Conservation (phyloP, 2,329 filamentous ascomycete genomes). For the Drechslera avenae region DNA sequence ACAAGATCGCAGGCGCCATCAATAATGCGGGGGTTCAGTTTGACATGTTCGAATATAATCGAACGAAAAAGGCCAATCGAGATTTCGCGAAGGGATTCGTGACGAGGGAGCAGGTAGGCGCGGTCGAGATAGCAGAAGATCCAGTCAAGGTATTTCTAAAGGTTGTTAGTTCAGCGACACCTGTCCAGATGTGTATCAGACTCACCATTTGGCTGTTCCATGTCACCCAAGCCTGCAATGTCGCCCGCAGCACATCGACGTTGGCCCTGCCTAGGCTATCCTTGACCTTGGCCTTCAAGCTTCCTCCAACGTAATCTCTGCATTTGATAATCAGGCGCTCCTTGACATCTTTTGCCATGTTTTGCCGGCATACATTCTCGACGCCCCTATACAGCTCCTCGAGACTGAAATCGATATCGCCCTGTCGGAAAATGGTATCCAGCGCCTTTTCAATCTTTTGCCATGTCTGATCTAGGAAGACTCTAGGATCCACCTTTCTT, state of each 20-base stretch:
- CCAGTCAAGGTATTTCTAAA: slow-evolving; percentile 75
- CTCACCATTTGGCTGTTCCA: slow-evolving; percentile 81
- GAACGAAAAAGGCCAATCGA: slow-evolving; percentile 75
- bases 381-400: slow-evolving; percentile 89
- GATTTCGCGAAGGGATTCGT: slow-evolving; percentile 81
- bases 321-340: slow-evolving; percentile 69
- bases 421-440: slow-evolving; percentile 71
- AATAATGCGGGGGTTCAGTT: slow-evolving; percentile 61
- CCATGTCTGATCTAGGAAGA: slow-evolving; percentile 80
- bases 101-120: slow-evolving; percentile 79
- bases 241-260: slow-evolving; percentile 66
- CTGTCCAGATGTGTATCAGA: not conserved
- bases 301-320: slow-evolving; percentile 64
- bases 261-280: slow-evolving; percentile 62
- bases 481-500: slow-evolving; percentile 68
- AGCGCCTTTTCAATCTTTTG: slow-evolving; percentile 75
- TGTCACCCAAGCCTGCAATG: slow-evolving; percentile 69
- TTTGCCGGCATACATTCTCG: slow-evolving; percentile 87
- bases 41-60: slow-evolving; percentile 60
- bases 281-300: slow-evolving; percentile 64
- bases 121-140: slow-evolving; percentile 95
- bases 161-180: slow-evolving; percentile 10
- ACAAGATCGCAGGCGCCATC: slow-evolving; percentile 79
- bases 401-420: slow-evolving; percentile 67
- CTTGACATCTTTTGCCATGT: slow-evolving; percentile 71